phyloP scores from a whole-genome alignment of 768 basidiomycete genomes.

The Leccinum rimulosum region DNA sequence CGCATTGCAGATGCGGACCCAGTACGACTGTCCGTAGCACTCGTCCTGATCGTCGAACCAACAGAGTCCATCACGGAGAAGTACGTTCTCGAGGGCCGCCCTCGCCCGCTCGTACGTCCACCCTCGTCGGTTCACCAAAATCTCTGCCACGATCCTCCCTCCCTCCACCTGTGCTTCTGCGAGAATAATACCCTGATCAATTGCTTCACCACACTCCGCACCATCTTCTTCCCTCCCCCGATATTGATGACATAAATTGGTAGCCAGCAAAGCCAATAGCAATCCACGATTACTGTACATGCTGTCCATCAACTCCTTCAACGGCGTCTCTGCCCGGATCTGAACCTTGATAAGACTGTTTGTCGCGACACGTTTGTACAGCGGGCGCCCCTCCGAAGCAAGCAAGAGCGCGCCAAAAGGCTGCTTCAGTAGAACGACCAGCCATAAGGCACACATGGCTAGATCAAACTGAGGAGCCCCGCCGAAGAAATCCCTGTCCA shows the following conservation, averaged over 20 bases:
- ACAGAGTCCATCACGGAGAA: slow-evolving; percentile 85
- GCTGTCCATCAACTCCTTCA: too few species aligned
- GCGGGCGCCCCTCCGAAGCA: too few species aligned
- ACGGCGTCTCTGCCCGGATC: too few species aligned
- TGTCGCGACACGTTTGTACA: too few species aligned
- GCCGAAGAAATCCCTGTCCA: too few species aligned
- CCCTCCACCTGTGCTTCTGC: slow-evolving; percentile 66
- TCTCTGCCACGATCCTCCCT: slow-evolving; percentile 67
- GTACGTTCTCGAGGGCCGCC: slow-evolving; percentile 84
- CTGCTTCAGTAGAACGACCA: too few species aligned
- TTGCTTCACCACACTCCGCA: slow-evolving; percentile 86
- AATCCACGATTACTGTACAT: too few species aligned
- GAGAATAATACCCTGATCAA: slow-evolving; percentile 81
- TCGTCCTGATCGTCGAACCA: slow-evolving; percentile 94
- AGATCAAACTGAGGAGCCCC: too few species aligned
- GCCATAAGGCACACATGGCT: too few species aligned
- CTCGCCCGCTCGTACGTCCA: slow-evolving; percentile 81
- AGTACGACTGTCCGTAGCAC: slow-evolving; percentile 64
- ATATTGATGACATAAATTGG: slow-evolving; percentile 62
- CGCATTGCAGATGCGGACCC: slow-evolving; percentile 84
- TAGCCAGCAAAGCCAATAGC: slow-evolving; percentile 61
- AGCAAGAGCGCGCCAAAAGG: too few species aligned
- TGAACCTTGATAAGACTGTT: too few species aligned
- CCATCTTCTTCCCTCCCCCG: slow-evolving; percentile 69
- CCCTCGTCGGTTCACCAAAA: slow-evolving; percentile 55